Base-by-base conservation (phyloP, 2,329 filamentous ascomycete genomes). In the Zasmidium cellare region DNA sequence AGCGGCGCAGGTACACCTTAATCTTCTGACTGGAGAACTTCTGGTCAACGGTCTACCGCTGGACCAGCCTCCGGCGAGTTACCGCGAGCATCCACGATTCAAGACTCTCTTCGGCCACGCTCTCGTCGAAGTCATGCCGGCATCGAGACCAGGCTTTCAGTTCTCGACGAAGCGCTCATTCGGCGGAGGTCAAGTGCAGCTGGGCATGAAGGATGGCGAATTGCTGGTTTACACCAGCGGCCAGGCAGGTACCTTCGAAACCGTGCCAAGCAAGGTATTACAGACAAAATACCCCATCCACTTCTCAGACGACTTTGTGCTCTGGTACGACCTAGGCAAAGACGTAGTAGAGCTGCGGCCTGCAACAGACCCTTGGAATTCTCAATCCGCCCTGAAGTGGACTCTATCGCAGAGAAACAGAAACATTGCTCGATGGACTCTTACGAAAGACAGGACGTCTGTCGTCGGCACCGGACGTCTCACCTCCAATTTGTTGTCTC, bases 291-390 rank as follows among this genome's bases (percentile, higher is more conserved):
- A 88, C 0, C 87, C 86, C 0, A 62, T 62, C 0, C 67, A 75
- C 0, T 72, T 89, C 0, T 60, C 86, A 0, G 69, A 81, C 0
- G 71, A 78, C 6, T 87, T 82, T 51, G 74, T 82, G 0, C 86
- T 89, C 60, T 89, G 85, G 84, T 72, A 88, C 3, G 74, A 88
- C 45, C 12, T 86, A 0, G 49, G 58, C 1, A 72, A 71, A 1
- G 73, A 75, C 2, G 52, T 71, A 1, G 51, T 89, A 0, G 81
- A 88, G 46, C 79, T 87, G 20, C 75, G 85, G 9, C 66, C 67
- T 1, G 53, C 41, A 9, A 20, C 58, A 1, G 51, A 63, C 6
- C 59, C 63, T 0, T 71, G 70, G 70, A 55, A 58, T 22, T 12
- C 24, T 7, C 5, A 22, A 2, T 57, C 57, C 6, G 9, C 38